A percentile compares a stretch with the other conserved stretches of the same genome.
Conservation (phyloP, 208 protist species). For the Crithidia acanthocephali region DNA sequence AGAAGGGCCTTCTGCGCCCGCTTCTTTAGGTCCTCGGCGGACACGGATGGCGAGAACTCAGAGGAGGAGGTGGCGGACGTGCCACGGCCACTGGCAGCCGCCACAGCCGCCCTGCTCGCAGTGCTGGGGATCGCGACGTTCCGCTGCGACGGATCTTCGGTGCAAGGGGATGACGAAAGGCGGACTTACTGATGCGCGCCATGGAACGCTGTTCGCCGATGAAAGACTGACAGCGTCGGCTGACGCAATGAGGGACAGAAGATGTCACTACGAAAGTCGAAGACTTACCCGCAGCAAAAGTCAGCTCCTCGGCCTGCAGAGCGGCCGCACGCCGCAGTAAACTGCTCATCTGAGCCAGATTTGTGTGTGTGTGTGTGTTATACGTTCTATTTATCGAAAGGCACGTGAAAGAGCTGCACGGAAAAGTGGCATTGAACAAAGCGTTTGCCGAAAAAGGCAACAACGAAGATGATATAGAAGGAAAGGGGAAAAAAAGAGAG, state of each 20-base stretch:
- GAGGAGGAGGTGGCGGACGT: not conserved
- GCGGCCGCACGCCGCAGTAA: slow-evolving; percentile 4
- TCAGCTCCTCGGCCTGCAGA: slow-evolving; percentile 6
- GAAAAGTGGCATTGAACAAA: no score
- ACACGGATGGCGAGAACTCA: slow-evolving; percentile 13
- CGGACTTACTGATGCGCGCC: slow-evolving; percentile 49
- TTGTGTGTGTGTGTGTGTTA: not conserved
- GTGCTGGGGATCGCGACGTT: slow-evolving; percentile 74
- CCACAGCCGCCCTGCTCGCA: slow-evolving; percentile 16
- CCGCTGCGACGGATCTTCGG: slow-evolving; percentile 70
- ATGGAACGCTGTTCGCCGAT: slow-evolving; percentile 56
- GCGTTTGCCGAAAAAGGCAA: no score
- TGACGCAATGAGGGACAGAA: not conserved
- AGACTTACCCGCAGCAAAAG: not conserved
- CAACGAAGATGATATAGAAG: not conserved
- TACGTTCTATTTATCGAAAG: no score
- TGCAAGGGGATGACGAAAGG: slow-evolving; percentile 74
- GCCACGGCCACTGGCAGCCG: slow-evolving; percentile 12
- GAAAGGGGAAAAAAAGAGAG: not conserved
- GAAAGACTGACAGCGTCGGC: slow-evolving; percentile 47
- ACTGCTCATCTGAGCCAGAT: not conserved
- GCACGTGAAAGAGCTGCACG: no score
- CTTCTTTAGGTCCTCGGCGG: slow-evolving; percentile 71
- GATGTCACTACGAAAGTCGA: not conserved
- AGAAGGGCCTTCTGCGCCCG: slow-evolving; percentile 73